Base-by-base conservation (phyloP, 2,329 filamentous ascomycete genomes). In the Escovopsis sp. region DNA sequence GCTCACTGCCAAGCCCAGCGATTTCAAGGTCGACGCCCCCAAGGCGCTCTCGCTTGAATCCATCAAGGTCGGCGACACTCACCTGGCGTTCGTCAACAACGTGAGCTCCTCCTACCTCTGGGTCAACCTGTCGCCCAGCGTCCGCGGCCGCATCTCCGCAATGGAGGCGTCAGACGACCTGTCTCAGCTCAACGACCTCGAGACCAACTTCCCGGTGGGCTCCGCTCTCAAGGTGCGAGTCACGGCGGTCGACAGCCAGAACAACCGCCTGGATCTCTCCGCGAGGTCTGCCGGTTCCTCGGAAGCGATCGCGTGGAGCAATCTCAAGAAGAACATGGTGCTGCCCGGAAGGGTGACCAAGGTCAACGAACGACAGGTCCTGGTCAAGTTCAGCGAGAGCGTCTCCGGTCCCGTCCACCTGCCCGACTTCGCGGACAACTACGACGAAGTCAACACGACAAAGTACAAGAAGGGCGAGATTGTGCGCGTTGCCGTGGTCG, bases 21-120 rank as follows among this genome's bases (percentile, higher is more conserved):
- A 82, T 45, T 59, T 80, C 35, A 69, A 78, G 42, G 58, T 57
- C 18, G 59, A 61, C 10, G 48, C 57, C 6, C 51, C 61, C 0
- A 53, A 65, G 32, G 65, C 80, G 1, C 66, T 94, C 38, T 77
- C 77, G 7, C 66, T 95, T 30, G 78, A 85, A 26, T 75, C 84
- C 46, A 65, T 98, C 47, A 70, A 81, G 52, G 66, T 76, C 40
- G 87, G 82, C 15, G 80, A 82, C 15, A 75, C 72, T 2, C 78
- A 84, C 61, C 61, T 93, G 40, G 88, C 82, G 1, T 96, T 89
- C 55, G 77, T 98, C 57, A 98, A 96, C 69, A 96, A 95, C 56
- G 70, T 89, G 47, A 75, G 75, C 19, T 73, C 84, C 26, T 79
- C 85, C 49, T 84, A 75, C 55, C 70, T 94, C 19, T 96, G 91